Base-by-base conservation (phyloP, 1,284 basidiomycete species). In the Melampsora americana region DNA sequence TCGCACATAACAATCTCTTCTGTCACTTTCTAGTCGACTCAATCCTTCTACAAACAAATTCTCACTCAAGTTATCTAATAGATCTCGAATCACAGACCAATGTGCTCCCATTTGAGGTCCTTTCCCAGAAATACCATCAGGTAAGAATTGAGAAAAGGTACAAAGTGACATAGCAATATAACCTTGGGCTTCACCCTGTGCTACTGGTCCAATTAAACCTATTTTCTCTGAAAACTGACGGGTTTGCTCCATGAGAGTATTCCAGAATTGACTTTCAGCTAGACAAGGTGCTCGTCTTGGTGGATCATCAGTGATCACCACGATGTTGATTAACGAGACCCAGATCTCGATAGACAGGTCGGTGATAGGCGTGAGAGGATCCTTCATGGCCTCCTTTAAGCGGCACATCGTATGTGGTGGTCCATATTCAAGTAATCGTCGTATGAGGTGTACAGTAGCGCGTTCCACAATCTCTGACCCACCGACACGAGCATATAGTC, bases 361-460 rank as follows among this genome's bases (percentile, higher is more conserved):
- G n/a, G 65, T 46, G n/a, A 32, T 16, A 26, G n/a, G 46, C 53
- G 66, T 50, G 16, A 30, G 30, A 61, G 59, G 12, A 16, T 70
- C 68, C 2, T 53, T 35, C 16, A n/a, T 20, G 53, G 48, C 42
- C 32, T 30, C 50, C 39, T 60, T 74, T 35, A 74, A 59, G 28
- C 42, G 56, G 14, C 46, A 35, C 62, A 74, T 66, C 20, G 62
- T 74, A 16, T 66, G 46, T 46, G 65, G 65, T n/a, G 66, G 66
- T 20, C 72, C 72, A 48, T 61, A 67, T 46, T 75, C 72, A 35
- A 75, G 46, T 14, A 75, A 48, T 46, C 72, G 72, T 14, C 56
- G 66, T 6, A 75, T 30, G 6, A 75, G 42, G 42, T 72, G 28
- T 12, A 26, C 30, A 9, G 50, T 39, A n/a, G 69, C 50, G 11